A percentile compares a stretch with the other conserved stretches of the same genome.
Evolutionary conservation across 805 yeast genomes (phyloP).

Genomic region (Lipomyces yamadae): DNA sequence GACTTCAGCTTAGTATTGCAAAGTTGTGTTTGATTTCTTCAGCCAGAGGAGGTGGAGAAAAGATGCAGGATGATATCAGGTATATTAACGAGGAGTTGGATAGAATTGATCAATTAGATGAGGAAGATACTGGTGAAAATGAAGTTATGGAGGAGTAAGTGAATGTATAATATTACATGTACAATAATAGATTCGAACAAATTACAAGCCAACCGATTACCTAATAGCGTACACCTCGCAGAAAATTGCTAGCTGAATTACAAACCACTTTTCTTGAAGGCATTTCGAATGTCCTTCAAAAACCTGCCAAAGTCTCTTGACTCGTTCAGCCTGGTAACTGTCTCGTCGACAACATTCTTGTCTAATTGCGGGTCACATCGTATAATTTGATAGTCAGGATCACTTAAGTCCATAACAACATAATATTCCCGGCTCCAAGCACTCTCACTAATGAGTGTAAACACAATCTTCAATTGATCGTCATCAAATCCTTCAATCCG

Average conservation of each 20-base stretch:
- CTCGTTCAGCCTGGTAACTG: slow-evolving; percentile 38
- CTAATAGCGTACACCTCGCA: neutral
- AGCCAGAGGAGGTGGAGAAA: slow-evolving; percentile 34
- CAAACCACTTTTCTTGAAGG: slow-evolving; percentile 36
- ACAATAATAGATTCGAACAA: neutral
- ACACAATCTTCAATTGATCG: slow-evolving; percentile 55
- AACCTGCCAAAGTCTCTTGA: slow-evolving; percentile 41
- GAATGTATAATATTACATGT: slow-evolving; percentile 1
- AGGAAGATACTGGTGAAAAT: neutral
- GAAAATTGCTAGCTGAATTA: neutral
- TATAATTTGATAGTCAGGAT: slow-evolving; percentile 49
- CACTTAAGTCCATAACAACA: slow-evolving; percentile 54
- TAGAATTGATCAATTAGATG: neutral
- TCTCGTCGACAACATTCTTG: slow-evolving; percentile 35
- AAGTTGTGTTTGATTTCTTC: slow-evolving; percentile 64
- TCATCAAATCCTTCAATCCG: slow-evolving; percentile 56
- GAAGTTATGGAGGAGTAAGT: neutral
- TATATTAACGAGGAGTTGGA: slow-evolving; percentile 9
- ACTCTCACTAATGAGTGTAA: slow-evolving; percentile 54
- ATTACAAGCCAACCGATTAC: neutral
- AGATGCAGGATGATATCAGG: slow-evolving; percentile 6
- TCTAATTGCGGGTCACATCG: slow-evolving; percentile 50
- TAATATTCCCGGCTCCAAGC: slow-evolving; percentile 51
- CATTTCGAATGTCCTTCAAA: slow-evolving; percentile 41
- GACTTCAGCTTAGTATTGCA: slow-evolving; percentile 69